Evolutionary conservation across 352 stramenopile species (phyloP).

Genomic region (Phytophthora colocasiae): DNA sequence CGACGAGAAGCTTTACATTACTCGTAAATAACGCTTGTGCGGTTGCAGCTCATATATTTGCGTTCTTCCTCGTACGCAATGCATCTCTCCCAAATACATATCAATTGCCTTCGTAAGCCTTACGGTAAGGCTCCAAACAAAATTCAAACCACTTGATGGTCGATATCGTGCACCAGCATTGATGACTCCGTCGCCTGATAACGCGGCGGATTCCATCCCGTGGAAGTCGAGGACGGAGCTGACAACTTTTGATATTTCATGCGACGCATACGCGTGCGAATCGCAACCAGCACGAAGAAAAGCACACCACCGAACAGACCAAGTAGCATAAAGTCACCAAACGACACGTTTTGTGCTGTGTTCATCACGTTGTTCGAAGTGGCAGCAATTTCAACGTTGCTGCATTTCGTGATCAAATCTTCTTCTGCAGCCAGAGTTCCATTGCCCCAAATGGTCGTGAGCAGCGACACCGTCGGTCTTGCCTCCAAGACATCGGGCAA

Average conservation of each 20-base stretch:
- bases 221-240: conserved; percentile 8
- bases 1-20: no score
- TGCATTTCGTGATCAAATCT: conserved; percentile 47
- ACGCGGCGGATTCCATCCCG: conserved; percentile 2
- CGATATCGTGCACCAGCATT: conserved; percentile 17
- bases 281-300: conserved; percentile 25
- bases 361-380: conserved; percentile 14
- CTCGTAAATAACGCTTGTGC: no score
- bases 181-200: conserved; percentile 25
- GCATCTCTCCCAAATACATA: conserved; percentile 18
- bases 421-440: conserved; percentile 45
- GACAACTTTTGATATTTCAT: conserved; percentile 34
- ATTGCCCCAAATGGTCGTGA: conserved; percentile 54
- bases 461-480: conserved; percentile 59
- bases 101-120: conserved; percentile 1
- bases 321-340: conserved; percentile 17
- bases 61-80: not conserved
- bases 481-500: conserved; percentile 47
- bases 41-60: conserved; percentile 10
- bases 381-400: not conserved
- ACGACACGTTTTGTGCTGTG: not conserved
- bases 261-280: conserved; percentile 22
- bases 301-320: conserved; percentile 24
- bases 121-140: conserved; percentile 13
- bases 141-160: conserved; percentile 31